phyloP scores from a whole-genome alignment of 1,284 basidiomycete genomes.

The Ustilago lituana region DNA sequence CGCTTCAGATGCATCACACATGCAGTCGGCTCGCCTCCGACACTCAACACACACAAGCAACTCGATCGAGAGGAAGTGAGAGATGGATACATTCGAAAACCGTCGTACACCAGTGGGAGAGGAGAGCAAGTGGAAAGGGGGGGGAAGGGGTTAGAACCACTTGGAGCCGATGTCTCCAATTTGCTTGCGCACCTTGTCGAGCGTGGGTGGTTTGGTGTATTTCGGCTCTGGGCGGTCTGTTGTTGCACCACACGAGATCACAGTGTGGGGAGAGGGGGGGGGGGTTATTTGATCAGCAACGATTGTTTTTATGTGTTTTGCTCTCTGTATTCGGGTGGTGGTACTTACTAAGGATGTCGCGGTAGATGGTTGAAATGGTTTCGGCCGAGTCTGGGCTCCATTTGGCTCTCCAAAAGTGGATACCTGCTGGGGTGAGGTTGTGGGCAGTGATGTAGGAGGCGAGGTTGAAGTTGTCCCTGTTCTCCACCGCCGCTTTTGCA shows the following conservation, averaged over 20 bases:
- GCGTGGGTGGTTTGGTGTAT: constrained; percentile 18
- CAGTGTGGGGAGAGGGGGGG: too few species aligned
- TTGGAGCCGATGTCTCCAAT: constrained; percentile 31
- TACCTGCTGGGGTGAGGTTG: constrained; percentile 73
- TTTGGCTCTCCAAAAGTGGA: constrained; percentile 83
- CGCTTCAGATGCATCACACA: too few species aligned
- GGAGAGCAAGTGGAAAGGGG: too few species aligned
- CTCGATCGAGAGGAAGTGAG: neutral
- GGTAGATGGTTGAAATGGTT: constrained; percentile 76
- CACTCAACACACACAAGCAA: too few species aligned
- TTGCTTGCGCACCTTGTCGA: constrained; percentile 32
- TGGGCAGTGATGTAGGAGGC: constrained; percentile 74
- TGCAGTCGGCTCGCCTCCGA: too few species aligned
- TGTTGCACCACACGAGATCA: too few species aligned
- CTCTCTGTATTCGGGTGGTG: too few species aligned
- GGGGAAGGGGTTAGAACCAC: too few species aligned
- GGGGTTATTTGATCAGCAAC: too few species aligned
- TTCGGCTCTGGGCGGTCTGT: constrained; percentile 1
- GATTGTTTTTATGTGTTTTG: too few species aligned
- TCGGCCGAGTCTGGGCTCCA: constrained; percentile 72
- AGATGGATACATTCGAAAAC: neutral
- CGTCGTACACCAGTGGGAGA: neutral
- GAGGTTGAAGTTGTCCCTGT: constrained; percentile 74
- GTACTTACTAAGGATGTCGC: constrained; percentile 71
- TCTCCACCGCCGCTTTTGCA: too few species aligned